Conservation (phyloP, 805 yeast genomes). For the Saturnispora diversa region DNA sequence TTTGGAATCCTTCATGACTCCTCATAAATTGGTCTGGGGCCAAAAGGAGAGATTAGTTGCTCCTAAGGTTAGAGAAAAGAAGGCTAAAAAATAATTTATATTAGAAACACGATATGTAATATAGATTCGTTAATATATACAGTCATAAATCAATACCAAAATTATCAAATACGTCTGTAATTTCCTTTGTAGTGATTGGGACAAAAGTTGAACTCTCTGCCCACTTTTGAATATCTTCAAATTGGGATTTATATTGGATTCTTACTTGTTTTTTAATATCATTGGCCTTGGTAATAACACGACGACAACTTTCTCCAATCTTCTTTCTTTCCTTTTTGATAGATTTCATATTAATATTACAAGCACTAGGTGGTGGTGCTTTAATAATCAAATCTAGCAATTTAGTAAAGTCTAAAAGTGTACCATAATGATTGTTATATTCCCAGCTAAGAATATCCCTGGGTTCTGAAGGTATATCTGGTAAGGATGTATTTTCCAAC, state of each 20-base stretch:
- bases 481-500: conserved; percentile 1
- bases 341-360: neutral
- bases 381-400: conserved; percentile 15
- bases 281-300: neutral
- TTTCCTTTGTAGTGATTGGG: conserved; percentile 9
- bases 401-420: conserved; percentile 20
- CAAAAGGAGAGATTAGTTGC: conserved; percentile 66
- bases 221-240: conserved; percentile 14
- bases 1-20: conserved; percentile 68
- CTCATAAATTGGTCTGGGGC: conserved; percentile 76
- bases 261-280: conserved; percentile 3
- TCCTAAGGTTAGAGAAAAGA: conserved; percentile 46
- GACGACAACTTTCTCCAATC: neutral
- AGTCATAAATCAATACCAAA: conserved; percentile 3
- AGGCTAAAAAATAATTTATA: conserved; percentile 18
- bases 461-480: conserved; percentile 15
- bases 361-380: neutral
- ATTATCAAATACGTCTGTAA: conserved; percentile 4
- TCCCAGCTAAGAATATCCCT: conserved; percentile 15
- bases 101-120: neutral
- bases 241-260: conserved; percentile 11
- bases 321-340: conserved; percentile 5
- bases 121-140: neutral
- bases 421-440: conserved; percentile 21
- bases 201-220: conserved; percentile 16